Conservation (phyloP, 2,329 filamentous ascomycete species). For the Lachnellula subtilissima region DNA sequence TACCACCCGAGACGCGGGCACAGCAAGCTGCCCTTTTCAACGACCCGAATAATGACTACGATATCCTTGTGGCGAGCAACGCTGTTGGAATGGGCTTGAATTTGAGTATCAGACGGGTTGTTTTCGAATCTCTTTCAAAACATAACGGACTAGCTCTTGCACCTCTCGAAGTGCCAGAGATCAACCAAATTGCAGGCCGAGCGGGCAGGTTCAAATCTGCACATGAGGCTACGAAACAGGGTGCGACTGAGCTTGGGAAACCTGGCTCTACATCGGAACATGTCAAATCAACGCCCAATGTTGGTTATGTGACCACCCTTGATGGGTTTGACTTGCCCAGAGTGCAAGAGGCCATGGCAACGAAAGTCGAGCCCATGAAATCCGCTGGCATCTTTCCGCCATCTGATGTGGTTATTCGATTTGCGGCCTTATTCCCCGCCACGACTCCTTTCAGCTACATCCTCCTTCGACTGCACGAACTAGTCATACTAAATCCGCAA, state of each 20-base stretch:
- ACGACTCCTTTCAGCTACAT: conserved; percentile 80
- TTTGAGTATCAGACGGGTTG: conserved; percentile 81
- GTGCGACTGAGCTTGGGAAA: background rate
- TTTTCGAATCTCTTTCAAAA: conserved; percentile 78
- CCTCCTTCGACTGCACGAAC: conserved; percentile 66
- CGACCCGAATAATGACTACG: conserved; percentile 90
- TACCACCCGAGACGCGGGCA: conserved; percentile 89
- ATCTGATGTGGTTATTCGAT: conserved; percentile 63
- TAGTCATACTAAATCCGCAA: conserved; percentile 52
- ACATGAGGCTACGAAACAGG: conserved; percentile 43
- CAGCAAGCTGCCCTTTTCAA: conserved; percentile 93
- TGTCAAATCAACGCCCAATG: conserved; percentile 16
- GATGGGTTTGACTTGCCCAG: conserved; percentile 62
- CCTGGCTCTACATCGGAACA: background rate
- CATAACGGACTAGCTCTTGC: conserved; percentile 56
- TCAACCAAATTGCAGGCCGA: conserved; percentile 93
- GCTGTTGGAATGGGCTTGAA: conserved; percentile 98
- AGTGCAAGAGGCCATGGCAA: conserved; percentile 58
- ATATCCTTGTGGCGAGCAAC: conserved; percentile 88
- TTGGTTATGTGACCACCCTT: conserved; percentile 76
- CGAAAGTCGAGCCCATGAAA: conserved; percentile 60
- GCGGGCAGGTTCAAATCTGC: conserved; percentile 82
- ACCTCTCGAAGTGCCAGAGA: conserved; percentile 64
- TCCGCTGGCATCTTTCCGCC: conserved; percentile 74
- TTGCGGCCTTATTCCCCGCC: conserved; percentile 76